Percentiles rank a stretch among this genome's conserved stretches.
Conservation (phyloP, 495 filamentous ascomycete genomes). For the Delitschia confertaspora region DNA sequence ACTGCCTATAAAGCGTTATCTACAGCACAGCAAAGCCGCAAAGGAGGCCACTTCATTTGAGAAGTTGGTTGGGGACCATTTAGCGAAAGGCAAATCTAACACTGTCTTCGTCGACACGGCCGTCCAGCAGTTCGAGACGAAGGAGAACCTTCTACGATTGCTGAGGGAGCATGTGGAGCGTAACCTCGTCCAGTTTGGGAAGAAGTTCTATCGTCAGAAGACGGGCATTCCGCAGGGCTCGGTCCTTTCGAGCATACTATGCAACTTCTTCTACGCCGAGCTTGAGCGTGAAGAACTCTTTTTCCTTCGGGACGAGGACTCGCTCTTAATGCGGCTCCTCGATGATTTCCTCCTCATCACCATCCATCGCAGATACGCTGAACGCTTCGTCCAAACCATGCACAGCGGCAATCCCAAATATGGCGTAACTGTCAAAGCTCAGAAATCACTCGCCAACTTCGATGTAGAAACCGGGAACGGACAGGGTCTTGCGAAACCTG, state of each 20-base stretch:
- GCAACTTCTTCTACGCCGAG: constrained; percentile 90
- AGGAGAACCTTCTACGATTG: constrained; percentile 55
- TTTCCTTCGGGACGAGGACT: constrained; percentile 54
- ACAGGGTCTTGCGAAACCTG: constrained; percentile 5
- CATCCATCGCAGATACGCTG: constrained; percentile 52
- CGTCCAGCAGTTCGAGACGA: constrained; percentile 43
- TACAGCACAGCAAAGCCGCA: constrained; percentile 47
- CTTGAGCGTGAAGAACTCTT: constrained; percentile 60
- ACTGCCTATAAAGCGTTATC: constrained; percentile 46
- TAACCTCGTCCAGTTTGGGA: constrained; percentile 83
- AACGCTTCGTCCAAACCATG: constrained; percentile 68
- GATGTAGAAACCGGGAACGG: constrained; percentile 35
- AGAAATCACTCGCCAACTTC: constrained; percentile 85
- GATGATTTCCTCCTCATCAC: constrained; percentile 93
- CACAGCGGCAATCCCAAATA: constrained; percentile 66
- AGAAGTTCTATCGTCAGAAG: constrained; percentile 81
- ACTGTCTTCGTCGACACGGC: constrained; percentile 69
- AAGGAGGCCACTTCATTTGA: constrained; percentile 46
- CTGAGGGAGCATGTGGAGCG: constrained; percentile 66
- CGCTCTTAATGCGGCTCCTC: constrained; percentile 68
- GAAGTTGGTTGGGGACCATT: constrained; percentile 44
- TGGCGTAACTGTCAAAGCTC: constrained; percentile 65
- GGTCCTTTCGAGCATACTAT: constrained; percentile 72
- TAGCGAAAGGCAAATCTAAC: constrained; percentile 44
- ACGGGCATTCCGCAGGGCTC: constrained; percentile 90